Evolutionary conservation across 2,329 filamentous ascomycete species (phyloP), one percentile per base, ranked within the genome.

Genomic region (Ilyonectria mors-panacis): DNA sequence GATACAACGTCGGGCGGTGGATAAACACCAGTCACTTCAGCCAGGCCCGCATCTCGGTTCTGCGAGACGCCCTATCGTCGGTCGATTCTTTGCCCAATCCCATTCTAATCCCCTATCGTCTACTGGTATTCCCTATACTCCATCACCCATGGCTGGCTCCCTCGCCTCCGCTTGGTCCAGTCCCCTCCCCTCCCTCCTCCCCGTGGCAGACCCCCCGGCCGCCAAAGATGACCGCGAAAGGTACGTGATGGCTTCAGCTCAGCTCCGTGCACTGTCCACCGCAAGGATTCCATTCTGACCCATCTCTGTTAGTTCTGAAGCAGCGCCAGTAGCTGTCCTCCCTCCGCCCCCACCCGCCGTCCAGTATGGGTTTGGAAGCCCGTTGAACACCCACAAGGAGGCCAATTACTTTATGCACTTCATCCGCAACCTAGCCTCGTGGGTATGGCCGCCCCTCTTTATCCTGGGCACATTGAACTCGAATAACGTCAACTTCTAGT

Each of bases 401-500:
- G 69, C 64, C 50, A 62, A 65, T 10, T 69, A 59, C 48, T 67
- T 71, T n/a, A 71, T 71, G 69, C 64, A 69, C 45, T 71, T 65
- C 50, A 71, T 71, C 47, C 67, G 69, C 45, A 63, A 69, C 65
- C 55, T 71, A 35, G 69, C 48, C 37, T 65, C 67, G 51, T 71
- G 69, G 69, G 69, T 69, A 60, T 13, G 44, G 6, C 44, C 28
- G 30, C n/a, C 53, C 45, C 45, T 37, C 26, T 26, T 26, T 26
- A 26, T 6, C 26, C 26, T 5, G 6, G 26, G 26, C 26, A 26
- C 5, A 42, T 63, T 35, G 50, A 45, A 48, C 23, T 47, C 1
- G 15, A 39, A 54, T 61, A 60, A 67, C 67, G 53, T 51, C 42
- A 51, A 35, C 13, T 51, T 39, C 59, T 71, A 81, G 80, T 81